These are phyloP conservation scores for Castanea crenata DNA, from an alignment of 306 rosid species.

Conservation along the genomic window DNA sequence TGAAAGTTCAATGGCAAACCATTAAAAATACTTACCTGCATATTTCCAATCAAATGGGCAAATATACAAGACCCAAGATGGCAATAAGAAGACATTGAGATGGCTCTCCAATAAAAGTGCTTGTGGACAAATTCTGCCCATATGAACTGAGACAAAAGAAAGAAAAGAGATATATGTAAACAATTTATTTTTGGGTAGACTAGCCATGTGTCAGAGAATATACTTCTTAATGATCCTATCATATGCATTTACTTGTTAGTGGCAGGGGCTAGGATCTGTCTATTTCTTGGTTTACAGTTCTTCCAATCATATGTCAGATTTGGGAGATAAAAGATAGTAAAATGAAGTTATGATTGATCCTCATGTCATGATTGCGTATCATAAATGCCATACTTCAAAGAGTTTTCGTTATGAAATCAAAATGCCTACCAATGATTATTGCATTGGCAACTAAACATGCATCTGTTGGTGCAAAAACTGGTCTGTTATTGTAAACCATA, in stretches of 20 bases:
- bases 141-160: constrained; percentile 71
- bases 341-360: background rate
- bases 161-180: constrained; percentile 14
- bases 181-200: background rate
- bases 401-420: background rate
- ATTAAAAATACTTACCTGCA: constrained; percentile 72
- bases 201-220: background rate
- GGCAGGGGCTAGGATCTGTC: background rate
- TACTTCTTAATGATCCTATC: background rate
- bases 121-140: constrained; percentile 87
- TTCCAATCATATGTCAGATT: background rate
- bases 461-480: background rate
- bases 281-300: background rate
- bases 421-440: background rate
- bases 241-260: background rate
- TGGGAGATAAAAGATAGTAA: background rate
- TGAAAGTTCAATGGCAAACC: constrained; percentile 3
- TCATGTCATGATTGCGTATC: background rate
- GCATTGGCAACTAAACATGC: background rate
- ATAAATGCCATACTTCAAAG: background rate
- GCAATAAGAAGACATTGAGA: constrained; percentile 90
- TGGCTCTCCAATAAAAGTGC: constrained; percentile 90
- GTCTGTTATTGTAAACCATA: background rate
- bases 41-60: constrained; percentile 94
- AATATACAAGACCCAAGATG: constrained; percentile 93